Evolutionary conservation across 108 stramenopile species (phyloP), one percentile per base, ranked within the genome.

Genomic region (Poteriospumella lacustris): DNA sequence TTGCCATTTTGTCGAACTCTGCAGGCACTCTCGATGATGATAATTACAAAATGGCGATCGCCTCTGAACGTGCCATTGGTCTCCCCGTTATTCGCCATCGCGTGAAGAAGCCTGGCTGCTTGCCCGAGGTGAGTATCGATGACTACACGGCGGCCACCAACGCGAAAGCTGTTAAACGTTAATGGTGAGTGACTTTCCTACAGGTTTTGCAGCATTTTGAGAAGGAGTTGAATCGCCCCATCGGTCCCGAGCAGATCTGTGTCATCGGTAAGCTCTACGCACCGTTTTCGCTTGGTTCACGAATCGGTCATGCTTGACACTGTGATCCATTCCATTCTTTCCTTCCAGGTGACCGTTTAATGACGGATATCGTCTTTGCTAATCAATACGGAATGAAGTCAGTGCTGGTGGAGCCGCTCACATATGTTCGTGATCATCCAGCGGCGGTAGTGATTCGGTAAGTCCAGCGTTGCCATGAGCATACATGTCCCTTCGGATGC

Each of bases 1-100:
- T 64, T 64, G 60, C 60, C 60, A 64, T 64, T 64, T 24, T 64
- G 3, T 64, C 60, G 15, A 64, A 64, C 36, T 64, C 60, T 64
- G 60, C 31, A 31, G 60, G 60, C 9, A 12, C 60, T 33, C 9
- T 5, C 9, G 60, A 64, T 64, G 60, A 64, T 64, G 29, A 3
- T 3, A 34, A 64, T 64, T 64, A 12, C 5, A 34, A 3, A 5
- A 33, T 19, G 31, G 60, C 60, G 5, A 64, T 12, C 28, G 60
- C 5, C 3, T 5, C 60, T 64, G 60, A 64, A 64, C 12, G 36
- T 9, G 31, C 15, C 24, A 64, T 34, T 64, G 60, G 60, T 12
- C 36, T 64, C 5, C 12, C 3, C 5, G 60, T 64, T 34, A 64
- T 64, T 64, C 60, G 60, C 5, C 60, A 64, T 33, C 5, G 9